Percentiles rank a stretch among this genome's conserved stretches.
Conservation (phyloP, 2,329 filamentous ascomycete genomes). For the Alternaria longipes region DNA sequence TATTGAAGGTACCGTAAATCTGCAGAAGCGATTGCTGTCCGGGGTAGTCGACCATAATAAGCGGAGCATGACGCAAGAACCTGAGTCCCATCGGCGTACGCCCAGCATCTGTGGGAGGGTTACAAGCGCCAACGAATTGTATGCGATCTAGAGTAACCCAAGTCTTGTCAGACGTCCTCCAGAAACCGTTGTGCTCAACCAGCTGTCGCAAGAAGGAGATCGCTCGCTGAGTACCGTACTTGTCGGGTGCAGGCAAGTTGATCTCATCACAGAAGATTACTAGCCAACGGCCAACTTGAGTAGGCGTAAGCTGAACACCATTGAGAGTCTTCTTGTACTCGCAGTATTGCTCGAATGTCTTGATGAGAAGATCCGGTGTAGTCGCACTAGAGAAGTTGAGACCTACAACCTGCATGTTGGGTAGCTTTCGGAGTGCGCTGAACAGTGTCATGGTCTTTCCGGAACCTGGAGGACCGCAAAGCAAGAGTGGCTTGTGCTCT, state of each 20-base stretch:
- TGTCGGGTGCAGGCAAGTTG: slow-evolving; percentile 96
- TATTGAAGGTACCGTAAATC: slow-evolving; percentile 99
- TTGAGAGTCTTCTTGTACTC: slow-evolving; percentile 99
- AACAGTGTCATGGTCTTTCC: slow-evolving; percentile 99
- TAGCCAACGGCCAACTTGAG: slow-evolving; percentile 96
- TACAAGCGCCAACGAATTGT: slow-evolving; percentile 98
- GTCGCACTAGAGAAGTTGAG: slow-evolving; percentile 99
- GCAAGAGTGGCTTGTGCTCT: slow-evolving; percentile 94
- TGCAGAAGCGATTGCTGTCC: slow-evolving; percentile 93
- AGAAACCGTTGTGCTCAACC: slow-evolving; percentile 99
- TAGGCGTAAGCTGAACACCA: slow-evolving; percentile 93
- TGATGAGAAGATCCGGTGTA: slow-evolving; percentile 95
- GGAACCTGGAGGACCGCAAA: slow-evolving; percentile 96
- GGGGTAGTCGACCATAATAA: slow-evolving; percentile 99
- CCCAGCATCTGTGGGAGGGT: slow-evolving; percentile 95
- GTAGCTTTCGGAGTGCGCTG: slow-evolving; percentile 93
- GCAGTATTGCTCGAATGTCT: slow-evolving; percentile 99
- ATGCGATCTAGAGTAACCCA: slow-evolving; percentile 98
- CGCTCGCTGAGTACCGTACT: slow-evolving; percentile 95
- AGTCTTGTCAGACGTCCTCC: slow-evolving; percentile 94
- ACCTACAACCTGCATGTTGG: slow-evolving; percentile 98
- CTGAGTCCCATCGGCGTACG: slow-evolving; percentile 92
- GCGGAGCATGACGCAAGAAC: slow-evolving; percentile 95
- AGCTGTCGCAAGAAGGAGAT: slow-evolving; percentile 98
- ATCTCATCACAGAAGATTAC: slow-evolving; percentile 99